These are phyloP conservation scores for Misopates orontium DNA, from an alignment of 257 asterid genomes.

Conservation along the genomic window DNA sequence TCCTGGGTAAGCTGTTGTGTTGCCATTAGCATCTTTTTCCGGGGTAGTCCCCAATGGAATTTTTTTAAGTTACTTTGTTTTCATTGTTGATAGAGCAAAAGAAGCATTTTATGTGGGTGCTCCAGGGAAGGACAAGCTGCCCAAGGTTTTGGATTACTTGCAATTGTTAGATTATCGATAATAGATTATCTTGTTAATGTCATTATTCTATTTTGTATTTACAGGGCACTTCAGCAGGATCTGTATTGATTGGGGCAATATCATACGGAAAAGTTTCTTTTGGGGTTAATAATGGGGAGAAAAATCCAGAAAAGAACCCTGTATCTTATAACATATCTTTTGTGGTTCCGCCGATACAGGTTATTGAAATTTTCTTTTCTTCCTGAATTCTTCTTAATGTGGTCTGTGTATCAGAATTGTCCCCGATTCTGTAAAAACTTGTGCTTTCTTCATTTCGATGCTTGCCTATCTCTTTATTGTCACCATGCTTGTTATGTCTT, in stretches of 20 bases:
- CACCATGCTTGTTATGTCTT: slow-evolving; percentile 22
- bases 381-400: slow-evolving; percentile 23
- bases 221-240: slow-evolving; percentile 80
- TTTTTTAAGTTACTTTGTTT: slow-evolving; percentile 28
- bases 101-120: slow-evolving; percentile 95
- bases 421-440: background rate
- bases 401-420: background rate
- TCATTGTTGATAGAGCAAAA: slow-evolving; percentile 48
- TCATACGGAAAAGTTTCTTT: slow-evolving; percentile 77
- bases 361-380: slow-evolving; percentile 30
- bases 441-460: slow-evolving; percentile 14
- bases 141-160: slow-evolving; percentile 60
- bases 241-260: slow-evolving; percentile 78
- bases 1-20: slow-evolving; percentile 69
- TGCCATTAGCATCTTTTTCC: slow-evolving; percentile 24
- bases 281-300: slow-evolving; percentile 53
- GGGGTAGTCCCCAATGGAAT: slow-evolving; percentile 8
- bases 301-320: slow-evolving; percentile 68
- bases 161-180: slow-evolving; percentile 21
- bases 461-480: background rate
- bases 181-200: slow-evolving; percentile 17
- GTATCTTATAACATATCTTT: slow-evolving; percentile 67
- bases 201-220: slow-evolving; percentile 27
- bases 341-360: slow-evolving; percentile 83
- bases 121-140: slow-evolving; percentile 88